phyloP scores from a whole-genome alignment of 805 yeast species.

The Ogataea siamensis region DNA sequence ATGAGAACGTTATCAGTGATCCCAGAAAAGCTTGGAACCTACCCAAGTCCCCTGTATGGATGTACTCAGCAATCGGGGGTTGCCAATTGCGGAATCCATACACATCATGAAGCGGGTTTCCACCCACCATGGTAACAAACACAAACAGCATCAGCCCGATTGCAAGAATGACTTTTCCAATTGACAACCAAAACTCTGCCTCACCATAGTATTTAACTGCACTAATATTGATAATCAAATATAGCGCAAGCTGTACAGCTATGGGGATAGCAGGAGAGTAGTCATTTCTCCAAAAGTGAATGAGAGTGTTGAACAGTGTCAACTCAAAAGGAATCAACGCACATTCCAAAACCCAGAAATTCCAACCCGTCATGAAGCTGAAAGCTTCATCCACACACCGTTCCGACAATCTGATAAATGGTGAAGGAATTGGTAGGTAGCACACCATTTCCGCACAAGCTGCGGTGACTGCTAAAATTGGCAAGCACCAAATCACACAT shows the following conservation, averaged over 20 bases:
- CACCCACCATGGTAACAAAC: slow-evolving; percentile 50
- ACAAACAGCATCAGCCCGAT: slow-evolving; percentile 44
- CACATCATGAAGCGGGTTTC: slow-evolving; percentile 44
- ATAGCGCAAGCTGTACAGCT: slow-evolving; percentile 40
- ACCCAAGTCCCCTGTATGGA: slow-evolving; percentile 43
- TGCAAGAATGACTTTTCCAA: slow-evolving; percentile 43
- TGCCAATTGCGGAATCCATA: slow-evolving; percentile 36
- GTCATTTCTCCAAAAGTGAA: slow-evolving; percentile 49
- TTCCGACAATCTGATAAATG: slow-evolving; percentile 46
- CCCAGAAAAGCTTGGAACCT: slow-evolving; percentile 45
- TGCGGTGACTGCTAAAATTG: slow-evolving; percentile 41
- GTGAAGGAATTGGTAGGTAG: slow-evolving; percentile 47
- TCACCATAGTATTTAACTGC: slow-evolving; percentile 49
- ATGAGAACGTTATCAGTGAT: slow-evolving; percentile 41
- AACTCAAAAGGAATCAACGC: slow-evolving; percentile 51
- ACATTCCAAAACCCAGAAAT: slow-evolving; percentile 47
- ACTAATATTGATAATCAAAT: slow-evolving; percentile 41
- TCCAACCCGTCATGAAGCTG: slow-evolving; percentile 49
- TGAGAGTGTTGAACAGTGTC: slow-evolving; percentile 43
- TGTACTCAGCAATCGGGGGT: slow-evolving; percentile 36
- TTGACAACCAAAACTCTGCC: slow-evolving; percentile 45
- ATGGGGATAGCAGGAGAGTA: slow-evolving; percentile 46
- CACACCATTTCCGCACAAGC: slow-evolving; percentile 48
- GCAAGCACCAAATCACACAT: slow-evolving; percentile 41
- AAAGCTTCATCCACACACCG: slow-evolving; percentile 45